Evolutionary conservation across 83 land plant species (phyloP), one percentile per base, ranked within the genome.

Genomic region (Diphasiastrum complanatum): DNA sequence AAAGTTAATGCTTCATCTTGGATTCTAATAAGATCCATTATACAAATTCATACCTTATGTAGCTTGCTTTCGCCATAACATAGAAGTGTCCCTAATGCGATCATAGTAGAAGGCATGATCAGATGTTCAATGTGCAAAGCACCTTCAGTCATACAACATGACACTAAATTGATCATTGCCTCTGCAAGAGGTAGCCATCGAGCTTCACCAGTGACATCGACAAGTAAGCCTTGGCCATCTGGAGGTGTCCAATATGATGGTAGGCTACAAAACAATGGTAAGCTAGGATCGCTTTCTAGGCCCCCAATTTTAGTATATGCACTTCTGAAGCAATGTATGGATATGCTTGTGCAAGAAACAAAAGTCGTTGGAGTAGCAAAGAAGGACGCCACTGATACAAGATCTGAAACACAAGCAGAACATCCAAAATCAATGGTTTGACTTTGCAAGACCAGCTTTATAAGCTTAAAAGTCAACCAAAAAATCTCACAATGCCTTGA

Each of bases 101-200:
- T 67, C 58, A 84, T 67, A 67, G 77, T 82, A 29, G 89, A 69
- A 11, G 75, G 10, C 43, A 63, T 69, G 11, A 89, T 27, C 24
- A 95, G 87, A 18, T 87, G 93, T 71, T 89, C 89, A 25, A 89
- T 82, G 68, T 80, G 81, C 23, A 86, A 65, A 24, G 83, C 82
- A 26, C 79, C 86, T 69, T 95, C 90, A 34, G 75, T 47, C 16
- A 95, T 61, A 64, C 80, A 83, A 61, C 82, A 80, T 16, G 63
- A 55, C 38, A 95, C 37, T 29, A 95, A 60, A 72, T 77, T 86
- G 11, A 90, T 64, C 16, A 79, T 74, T 78, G 79, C 84, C 33
- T 79, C 71, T 5, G 97, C 87, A 66, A 95, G 79, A 26, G 79
- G 74, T 48, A 65, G 80, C 97, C 89, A 95, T 49, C 93, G 79